phyloP scores from a whole-genome alignment of 2,329 filamentous ascomycete species.

The Fusarium tanahbumbuense region DNA sequence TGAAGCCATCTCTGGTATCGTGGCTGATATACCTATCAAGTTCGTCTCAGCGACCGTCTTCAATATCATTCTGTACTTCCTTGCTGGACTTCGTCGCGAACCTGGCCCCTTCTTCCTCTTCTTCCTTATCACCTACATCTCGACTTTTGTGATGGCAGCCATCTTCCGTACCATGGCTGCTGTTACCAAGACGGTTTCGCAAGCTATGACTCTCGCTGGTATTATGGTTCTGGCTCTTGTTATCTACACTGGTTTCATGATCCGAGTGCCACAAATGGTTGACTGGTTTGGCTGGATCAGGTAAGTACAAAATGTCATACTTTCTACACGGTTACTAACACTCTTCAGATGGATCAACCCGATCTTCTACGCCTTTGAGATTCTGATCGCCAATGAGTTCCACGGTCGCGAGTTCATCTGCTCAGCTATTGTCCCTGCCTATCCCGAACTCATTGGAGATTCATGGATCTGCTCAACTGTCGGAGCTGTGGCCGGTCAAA shows the following conservation, averaged over 20 bases:
- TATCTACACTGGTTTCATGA: constrained; percentile 45
- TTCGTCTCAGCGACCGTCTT: constrained; percentile 62
- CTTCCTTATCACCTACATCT: constrained; percentile 74
- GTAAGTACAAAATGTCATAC: neutral
- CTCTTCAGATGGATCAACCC: constrained; percentile 78
- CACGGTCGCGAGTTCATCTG: constrained; percentile 68
- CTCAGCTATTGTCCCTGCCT: constrained; percentile 60
- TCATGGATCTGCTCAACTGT: constrained; percentile 65
- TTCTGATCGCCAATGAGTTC: constrained; percentile 79
- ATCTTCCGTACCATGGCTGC: constrained; percentile 80
- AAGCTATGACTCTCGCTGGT: constrained; percentile 65
- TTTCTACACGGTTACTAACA: fast-evolving
- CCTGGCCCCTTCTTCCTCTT: constrained; percentile 81
- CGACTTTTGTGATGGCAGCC: constrained; percentile 79
- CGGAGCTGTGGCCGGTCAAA: constrained; percentile 65
- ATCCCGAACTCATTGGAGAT: constrained; percentile 56
- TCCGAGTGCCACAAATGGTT: constrained; percentile 56
- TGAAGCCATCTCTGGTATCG: constrained; percentile 66
- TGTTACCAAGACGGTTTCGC: constrained; percentile 72
- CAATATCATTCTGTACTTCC: constrained; percentile 69
- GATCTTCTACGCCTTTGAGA: constrained; percentile 79
- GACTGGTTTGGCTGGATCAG: constrained; percentile 78
- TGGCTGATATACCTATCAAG: constrained; percentile 69
- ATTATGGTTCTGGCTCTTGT: constrained; percentile 67
- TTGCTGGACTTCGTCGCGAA: constrained; percentile 65